A percentile compares a stretch with the other conserved stretches of the same genome.
Evolutionary conservation across 2,329 filamentous ascomycete genomes (phyloP).

Genomic region (Penicillium griseofulvum): DNA sequence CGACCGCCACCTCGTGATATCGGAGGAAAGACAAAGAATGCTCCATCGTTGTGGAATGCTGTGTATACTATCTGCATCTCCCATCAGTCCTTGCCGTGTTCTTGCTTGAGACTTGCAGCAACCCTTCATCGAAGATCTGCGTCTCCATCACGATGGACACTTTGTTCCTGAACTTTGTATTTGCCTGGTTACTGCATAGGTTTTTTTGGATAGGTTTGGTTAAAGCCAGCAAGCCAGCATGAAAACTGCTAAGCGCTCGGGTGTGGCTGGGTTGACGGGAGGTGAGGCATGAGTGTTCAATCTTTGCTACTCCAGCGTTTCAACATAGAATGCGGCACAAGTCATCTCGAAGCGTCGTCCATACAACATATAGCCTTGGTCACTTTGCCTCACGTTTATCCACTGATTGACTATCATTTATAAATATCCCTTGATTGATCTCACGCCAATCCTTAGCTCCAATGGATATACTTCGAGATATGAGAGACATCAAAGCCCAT

Average conservation of each 20-base stretch:
- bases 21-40: not conserved
- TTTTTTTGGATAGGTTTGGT: not conserved
- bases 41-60: not conserved
- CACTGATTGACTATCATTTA: not conserved
- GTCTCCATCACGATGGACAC: not conserved
- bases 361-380: too few species aligned
- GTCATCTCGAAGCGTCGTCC: too few species aligned
- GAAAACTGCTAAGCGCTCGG: not conserved
- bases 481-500: not conserved
- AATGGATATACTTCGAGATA: not conserved
- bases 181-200: not conserved
- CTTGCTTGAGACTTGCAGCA: not conserved
- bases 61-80: not conserved
- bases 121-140: not conserved
- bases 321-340: conserved; percentile 10
- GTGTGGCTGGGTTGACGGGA: not conserved
- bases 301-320: not conserved
- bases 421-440: not conserved
- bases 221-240: not conserved
- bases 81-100: not conserved
- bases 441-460: not conserved
- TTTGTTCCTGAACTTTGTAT: not conserved
- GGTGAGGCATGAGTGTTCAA: not conserved
- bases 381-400: not conserved
- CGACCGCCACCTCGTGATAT: not conserved